A percentile compares a stretch with the other conserved stretches of the same genome.
phyloP scores from a whole-genome alignment of 768 basidiomycete species.

The Pulveroboletus ravenelii region DNA sequence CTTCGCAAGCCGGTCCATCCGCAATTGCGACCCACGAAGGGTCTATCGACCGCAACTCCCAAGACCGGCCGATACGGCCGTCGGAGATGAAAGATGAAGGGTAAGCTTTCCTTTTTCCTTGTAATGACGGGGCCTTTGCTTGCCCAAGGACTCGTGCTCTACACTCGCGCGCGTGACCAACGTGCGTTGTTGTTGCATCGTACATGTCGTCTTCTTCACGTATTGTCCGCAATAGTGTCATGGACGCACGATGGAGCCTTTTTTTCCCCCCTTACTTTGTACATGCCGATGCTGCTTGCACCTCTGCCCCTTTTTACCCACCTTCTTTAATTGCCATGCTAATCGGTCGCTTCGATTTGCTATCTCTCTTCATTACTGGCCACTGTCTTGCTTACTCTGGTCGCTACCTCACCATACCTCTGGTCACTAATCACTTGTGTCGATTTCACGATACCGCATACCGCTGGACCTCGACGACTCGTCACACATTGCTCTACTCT shows the following conservation, averaged over 20 bases:
- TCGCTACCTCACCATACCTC: constrained; percentile 32
- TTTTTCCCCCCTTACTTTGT: constrained; percentile 12
- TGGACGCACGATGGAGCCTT: constrained; percentile 20
- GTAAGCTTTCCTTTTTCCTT: constrained; percentile 46
- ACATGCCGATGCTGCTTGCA: constrained; percentile 15
- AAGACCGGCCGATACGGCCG: constrained; percentile 54
- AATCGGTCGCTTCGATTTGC: constrained; percentile 21
- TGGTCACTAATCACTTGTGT: constrained; percentile 33
- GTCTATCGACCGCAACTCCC: constrained; percentile 31
- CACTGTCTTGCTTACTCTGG: constrained; percentile 28
- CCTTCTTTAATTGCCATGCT: constrained; percentile 25
- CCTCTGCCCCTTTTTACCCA: constrained; percentile 12
- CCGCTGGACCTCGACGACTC: constrained; percentile 32
- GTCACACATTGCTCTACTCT: constrained; percentile 25
- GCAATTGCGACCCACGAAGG: constrained; percentile 36
- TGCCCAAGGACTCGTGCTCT: constrained; percentile 9
- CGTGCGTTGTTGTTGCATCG: constrained; percentile 6
- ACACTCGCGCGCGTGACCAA: constrained; percentile 5
- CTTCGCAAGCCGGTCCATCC: constrained; percentile 23
- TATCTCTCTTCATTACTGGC: constrained; percentile 26
- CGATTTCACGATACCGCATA: constrained; percentile 34
- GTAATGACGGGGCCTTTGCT: constrained; percentile 13
- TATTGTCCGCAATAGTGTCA: constrained; percentile 24
- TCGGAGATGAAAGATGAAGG: constrained; percentile 80
- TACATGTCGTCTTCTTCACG: constrained; percentile 11